Evolutionary conservation across 257 asterid genomes (phyloP), one percentile per base, ranked within the genome.

Genomic region (Petunia secreta): DNA sequence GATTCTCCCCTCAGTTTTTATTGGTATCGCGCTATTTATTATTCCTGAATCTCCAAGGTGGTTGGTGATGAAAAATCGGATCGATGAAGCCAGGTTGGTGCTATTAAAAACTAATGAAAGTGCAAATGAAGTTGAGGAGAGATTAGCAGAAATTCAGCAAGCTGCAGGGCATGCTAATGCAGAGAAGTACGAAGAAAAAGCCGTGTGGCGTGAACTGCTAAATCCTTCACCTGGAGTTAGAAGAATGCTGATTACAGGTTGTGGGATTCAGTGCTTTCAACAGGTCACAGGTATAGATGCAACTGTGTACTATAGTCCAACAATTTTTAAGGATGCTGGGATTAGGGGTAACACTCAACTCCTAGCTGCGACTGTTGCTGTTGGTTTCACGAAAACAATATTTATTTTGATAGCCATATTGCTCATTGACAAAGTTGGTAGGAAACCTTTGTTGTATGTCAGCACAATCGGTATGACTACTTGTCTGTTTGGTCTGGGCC

Each of bases 201-300:
- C 88, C 1, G 91, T 89, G 13, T 90, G 94, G 97, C 85, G 66
- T 7, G 93, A 90, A 79, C 57, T 91, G 59, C 38, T 91, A 73
- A 63, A 78, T 54, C 97, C 97, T 0, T 80, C 93, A 1, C 93
- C 90, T 34, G 89, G 87, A 0, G 89, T 91, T 3, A 74, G 82
- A 53, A 57, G 90, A 43, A 91, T 91, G 97, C 88, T 91, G 78
- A 82, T 90, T 48, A 83, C 94, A 1, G 94, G 97, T 8, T 87
- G 90, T 59, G 94, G 97, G 39, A 89, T 91, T 8, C 97, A 91
- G 83, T 74, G 79, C 14, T 81, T 90, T 80, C 97, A 90, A 43
- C 97, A 90, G 69, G 85, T 89, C 44, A 90, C 97, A 2, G 97
- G 94, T 8, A 91, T 91, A 2, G 97, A 91, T 75, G 93, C 97